Conservation (phyloP, 352 stramenopile genomes). For the Pythium dissimile region DNA sequence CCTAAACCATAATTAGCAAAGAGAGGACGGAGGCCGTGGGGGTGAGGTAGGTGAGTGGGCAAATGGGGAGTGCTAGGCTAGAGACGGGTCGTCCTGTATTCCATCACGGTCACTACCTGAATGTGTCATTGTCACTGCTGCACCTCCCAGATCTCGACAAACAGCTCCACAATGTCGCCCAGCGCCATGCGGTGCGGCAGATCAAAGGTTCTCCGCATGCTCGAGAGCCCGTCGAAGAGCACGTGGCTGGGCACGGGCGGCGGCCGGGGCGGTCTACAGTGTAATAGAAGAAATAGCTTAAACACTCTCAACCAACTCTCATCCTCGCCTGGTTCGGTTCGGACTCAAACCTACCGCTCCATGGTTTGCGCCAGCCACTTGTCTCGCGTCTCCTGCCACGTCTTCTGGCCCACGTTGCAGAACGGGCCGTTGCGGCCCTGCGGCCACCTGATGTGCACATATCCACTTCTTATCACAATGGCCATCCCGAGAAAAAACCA, state of each 20-base stretch:
- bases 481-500: not conserved
- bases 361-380: slow-evolving; percentile 71
- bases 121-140: slow-evolving; percentile 47
- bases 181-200: slow-evolving; percentile 83
- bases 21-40: not conserved
- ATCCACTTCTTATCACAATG: not conserved
- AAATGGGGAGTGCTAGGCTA: no score
- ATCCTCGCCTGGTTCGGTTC: no score
- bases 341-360: slow-evolving; percentile 59
- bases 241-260: slow-evolving; percentile 68
- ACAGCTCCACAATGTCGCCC: slow-evolving; percentile 81
- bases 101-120: not conserved
- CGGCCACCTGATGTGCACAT: slow-evolving; percentile 51
- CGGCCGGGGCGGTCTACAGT: slow-evolving; percentile 57
- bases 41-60: not conserved
- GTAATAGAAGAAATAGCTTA: slow-evolving; percentile 7
- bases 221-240: slow-evolving; percentile 82
- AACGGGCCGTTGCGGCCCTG: slow-evolving; percentile 86
- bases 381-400: slow-evolving; percentile 72
- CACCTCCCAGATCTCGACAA: slow-evolving; percentile 88
- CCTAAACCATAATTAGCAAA: slow-evolving; percentile 11
- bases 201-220: slow-evolving; percentile 83
- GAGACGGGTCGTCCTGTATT: slow-evolving; percentile 8
- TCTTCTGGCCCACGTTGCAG: slow-evolving; percentile 72
- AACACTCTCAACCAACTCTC: not conserved